phyloP scores from a whole-genome alignment of 768 basidiomycete species.

The Mycena albidolilacea region DNA sequence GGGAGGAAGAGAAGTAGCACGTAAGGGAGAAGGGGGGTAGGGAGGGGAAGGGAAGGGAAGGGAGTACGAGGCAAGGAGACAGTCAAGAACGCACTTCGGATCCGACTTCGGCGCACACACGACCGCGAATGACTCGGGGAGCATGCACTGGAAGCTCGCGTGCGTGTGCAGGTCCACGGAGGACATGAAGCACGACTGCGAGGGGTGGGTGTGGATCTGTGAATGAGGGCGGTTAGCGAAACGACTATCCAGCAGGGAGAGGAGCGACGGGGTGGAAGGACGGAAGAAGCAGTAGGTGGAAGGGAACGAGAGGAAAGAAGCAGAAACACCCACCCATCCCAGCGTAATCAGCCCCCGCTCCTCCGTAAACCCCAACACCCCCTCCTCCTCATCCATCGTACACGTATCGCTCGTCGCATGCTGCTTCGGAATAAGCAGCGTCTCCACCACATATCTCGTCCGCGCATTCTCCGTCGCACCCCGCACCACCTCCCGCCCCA shows the following conservation, averaged over 20 bases:
- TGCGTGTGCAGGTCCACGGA: slow-evolving; percentile 95
- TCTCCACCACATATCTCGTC: slow-evolving; percentile 74
- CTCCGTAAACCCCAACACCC: slow-evolving; percentile 89
- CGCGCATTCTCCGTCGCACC: slow-evolving; percentile 33
- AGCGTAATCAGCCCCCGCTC: slow-evolving; percentile 86
- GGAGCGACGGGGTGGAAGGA: no score
- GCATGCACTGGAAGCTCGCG: slow-evolving; percentile 89
- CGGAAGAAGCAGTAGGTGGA: no score
- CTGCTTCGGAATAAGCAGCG: slow-evolving; percentile 90
- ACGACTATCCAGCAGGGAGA: no score
- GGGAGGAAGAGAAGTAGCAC: background rate
- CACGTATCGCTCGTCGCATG: slow-evolving; percentile 93
- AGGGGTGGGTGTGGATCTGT: slow-evolving; percentile 74
- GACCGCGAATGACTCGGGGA: slow-evolving; percentile 93
- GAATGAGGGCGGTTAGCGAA: no score
- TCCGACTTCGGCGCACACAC: slow-evolving; percentile 88
- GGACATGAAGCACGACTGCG: slow-evolving; percentile 79
- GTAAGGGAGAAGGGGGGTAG: slow-evolving; percentile 2
- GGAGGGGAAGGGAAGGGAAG: background rate
- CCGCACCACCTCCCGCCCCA: slow-evolving; percentile 69
- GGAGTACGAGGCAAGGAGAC: background rate
- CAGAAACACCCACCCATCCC: slow-evolving; percentile 81
- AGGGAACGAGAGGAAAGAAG: background rate
- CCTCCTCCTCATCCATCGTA: slow-evolving; percentile 91
- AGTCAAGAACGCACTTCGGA: slow-evolving; percentile 70